phyloP scores from a whole-genome alignment of 345 rosid genomes.

The Eutrema heterophyllum region DNA sequence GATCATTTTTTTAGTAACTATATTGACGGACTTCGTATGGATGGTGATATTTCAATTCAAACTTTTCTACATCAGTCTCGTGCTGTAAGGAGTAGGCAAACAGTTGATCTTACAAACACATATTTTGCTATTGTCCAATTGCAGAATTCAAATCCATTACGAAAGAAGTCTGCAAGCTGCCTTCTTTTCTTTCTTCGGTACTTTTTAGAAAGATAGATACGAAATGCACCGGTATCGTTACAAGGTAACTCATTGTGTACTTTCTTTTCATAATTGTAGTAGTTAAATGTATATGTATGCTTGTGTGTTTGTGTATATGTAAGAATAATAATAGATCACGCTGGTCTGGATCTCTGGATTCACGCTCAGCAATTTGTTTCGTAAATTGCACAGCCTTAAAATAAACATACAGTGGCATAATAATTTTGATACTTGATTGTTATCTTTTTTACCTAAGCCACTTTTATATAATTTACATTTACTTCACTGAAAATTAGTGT shows the following conservation, averaged over 20 bases:
- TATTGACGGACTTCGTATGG: constrained; percentile 51
- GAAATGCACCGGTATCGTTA: constrained; percentile 50
- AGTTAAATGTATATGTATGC: background rate
- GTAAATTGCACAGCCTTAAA: background rate
- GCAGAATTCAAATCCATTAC: constrained; percentile 74
- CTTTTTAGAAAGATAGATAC: constrained; percentile 72
- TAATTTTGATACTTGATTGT: background rate
- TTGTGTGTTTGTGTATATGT: background rate
- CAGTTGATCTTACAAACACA: constrained; percentile 8
- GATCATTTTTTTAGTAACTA: constrained; percentile 49
- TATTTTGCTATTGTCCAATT: constrained; percentile 18
- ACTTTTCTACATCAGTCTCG: background rate
- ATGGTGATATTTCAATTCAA: constrained; percentile 46
- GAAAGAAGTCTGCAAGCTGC: constrained; percentile 81
- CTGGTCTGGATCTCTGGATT: background rate
- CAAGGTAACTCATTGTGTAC: constrained; percentile 47
- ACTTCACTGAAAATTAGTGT: background rate
- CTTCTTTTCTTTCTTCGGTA: constrained; percentile 65
- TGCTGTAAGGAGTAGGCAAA: background rate
- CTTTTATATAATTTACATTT: background rate
- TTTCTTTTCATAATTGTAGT: background rate
- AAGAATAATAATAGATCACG: background rate
- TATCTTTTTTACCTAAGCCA: background rate
- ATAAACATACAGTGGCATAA: background rate
- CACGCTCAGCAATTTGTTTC: background rate